A percentile compares a stretch with the other conserved stretches of the same genome.
These are phyloP conservation scores for Aegilops umbellulata DNA, from an alignment of 176 grass and related monocot genomes.

Conservation along the genomic window DNA sequence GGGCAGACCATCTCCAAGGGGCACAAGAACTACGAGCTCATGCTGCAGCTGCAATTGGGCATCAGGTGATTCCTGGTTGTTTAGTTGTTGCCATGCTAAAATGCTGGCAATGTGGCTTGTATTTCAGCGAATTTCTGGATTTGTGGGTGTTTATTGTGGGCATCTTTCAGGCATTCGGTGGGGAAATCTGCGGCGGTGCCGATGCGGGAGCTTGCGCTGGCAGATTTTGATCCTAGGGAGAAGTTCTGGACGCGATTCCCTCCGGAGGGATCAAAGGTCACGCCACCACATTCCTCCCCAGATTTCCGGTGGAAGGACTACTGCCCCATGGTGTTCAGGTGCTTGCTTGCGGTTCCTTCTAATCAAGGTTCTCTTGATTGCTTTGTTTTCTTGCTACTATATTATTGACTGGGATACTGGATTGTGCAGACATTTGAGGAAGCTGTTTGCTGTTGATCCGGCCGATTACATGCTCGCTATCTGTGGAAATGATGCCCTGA, in stretches of 20 bases:
- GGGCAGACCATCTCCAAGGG: constrained; percentile 96
- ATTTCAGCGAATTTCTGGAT: not conserved
- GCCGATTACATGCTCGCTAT: constrained; percentile 88
- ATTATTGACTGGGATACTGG: not conserved
- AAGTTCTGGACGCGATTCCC: constrained; percentile 84
- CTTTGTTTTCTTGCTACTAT: not conserved
- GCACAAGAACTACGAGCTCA: constrained; percentile 96
- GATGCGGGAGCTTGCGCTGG: constrained; percentile 37
- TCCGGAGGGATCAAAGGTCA: constrained; percentile 75
- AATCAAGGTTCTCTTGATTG: not conserved
- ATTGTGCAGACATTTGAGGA: constrained; percentile 70
- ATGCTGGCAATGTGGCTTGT: not conserved
- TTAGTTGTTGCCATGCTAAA: not conserved
- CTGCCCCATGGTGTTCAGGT: constrained; percentile 89
- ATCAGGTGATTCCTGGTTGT: constrained; percentile 51
- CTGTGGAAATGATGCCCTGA: constrained; percentile 73
- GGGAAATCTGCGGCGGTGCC: constrained; percentile 58
- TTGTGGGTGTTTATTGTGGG: constrained; percentile 17
- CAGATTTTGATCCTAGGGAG: constrained; percentile 65
- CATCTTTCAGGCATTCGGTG: constrained; percentile 61
- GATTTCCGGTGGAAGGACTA: constrained; percentile 93
- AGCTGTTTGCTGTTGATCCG: constrained; percentile 66
- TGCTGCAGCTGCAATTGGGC: constrained; percentile 90
- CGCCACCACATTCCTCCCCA: constrained; percentile 61
- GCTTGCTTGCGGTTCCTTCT: not conserved